phyloP scores from a whole-genome alignment of 1,284 basidiomycete genomes.

The Wallemia hederae region DNA sequence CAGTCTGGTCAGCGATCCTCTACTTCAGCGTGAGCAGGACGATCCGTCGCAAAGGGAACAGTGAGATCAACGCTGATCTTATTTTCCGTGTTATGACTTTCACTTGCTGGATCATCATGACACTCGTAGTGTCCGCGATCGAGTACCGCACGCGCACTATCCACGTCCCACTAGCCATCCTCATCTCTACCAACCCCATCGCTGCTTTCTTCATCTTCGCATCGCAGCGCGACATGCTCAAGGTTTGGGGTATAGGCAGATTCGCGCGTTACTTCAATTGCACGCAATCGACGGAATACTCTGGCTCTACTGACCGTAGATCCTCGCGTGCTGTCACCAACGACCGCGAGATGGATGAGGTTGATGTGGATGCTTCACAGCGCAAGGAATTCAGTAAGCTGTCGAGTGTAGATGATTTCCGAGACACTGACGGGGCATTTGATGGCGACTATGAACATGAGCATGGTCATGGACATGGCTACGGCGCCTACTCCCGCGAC shows the following conservation, averaged over 20 bases:
- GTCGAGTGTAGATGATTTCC: no score
- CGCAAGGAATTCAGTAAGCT: no score
- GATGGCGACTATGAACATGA: no score
- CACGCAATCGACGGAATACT: not conserved
- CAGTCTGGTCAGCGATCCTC: not conserved
- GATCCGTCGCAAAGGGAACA: not conserved
- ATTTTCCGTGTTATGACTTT: not conserved
- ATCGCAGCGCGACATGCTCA: not conserved
- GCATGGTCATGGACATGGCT: no score
- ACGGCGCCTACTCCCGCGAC: no score
- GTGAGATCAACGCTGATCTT: not conserved
- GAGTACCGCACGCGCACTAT: not conserved
- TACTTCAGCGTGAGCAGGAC: not conserved
- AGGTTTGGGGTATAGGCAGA: not conserved
- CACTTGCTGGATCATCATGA: not conserved
- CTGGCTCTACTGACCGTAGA: not conserved
- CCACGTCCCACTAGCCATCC: not conserved
- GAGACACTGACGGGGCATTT: no score
- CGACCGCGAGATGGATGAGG: not conserved
- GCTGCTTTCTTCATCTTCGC: not conserved
- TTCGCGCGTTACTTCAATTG: not conserved
- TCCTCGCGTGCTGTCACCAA: no score
- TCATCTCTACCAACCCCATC: not conserved
- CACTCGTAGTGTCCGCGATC: not conserved
- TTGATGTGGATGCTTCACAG: no score